Evolutionary conservation across 306 rosid genomes (phyloP).

Genomic region (Vicia sativa): DNA sequence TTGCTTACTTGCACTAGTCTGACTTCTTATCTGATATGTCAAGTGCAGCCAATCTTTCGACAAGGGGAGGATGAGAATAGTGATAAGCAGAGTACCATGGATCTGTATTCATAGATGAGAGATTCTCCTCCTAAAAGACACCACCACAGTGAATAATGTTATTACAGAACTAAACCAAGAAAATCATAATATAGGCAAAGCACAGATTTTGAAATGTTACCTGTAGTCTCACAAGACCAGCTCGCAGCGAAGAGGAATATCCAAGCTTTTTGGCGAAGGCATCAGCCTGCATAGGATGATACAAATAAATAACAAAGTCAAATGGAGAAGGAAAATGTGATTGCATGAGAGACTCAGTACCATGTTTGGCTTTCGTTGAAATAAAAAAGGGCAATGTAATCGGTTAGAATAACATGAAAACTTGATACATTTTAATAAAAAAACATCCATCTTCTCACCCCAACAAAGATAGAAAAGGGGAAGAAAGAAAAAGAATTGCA

Average conservation of each 20-base stretch:
- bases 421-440: background rate
- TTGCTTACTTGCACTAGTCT: constrained; percentile 47
- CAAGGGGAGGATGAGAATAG: constrained; percentile 97
- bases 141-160: background rate
- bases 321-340: background rate
- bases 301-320: constrained; percentile 11
- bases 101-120: constrained; percentile 96
- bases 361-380: constrained; percentile 16
- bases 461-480: constrained; percentile 17
- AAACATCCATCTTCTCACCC: no score
- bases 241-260: constrained; percentile 63
- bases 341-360: background rate
- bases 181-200: constrained; percentile 11
- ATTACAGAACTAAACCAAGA: constrained; percentile 5
- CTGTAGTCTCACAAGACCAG: constrained; percentile 86
- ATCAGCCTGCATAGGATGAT: constrained; percentile 69
- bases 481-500: constrained; percentile 16
- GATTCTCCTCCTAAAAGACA: constrained; percentile 82
- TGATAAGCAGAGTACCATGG: constrained; percentile 99
- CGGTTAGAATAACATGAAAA: background rate
- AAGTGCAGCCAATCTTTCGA: constrained; percentile 82
- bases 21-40: constrained; percentile 65
- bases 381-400: constrained; percentile 8
- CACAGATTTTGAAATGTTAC: constrained; percentile 41
- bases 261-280: constrained; percentile 86